These are phyloP conservation scores for Dendrobium chrysotoxum DNA, from an alignment of 106 monocot genomes.

Conservation along the genomic window DNA sequence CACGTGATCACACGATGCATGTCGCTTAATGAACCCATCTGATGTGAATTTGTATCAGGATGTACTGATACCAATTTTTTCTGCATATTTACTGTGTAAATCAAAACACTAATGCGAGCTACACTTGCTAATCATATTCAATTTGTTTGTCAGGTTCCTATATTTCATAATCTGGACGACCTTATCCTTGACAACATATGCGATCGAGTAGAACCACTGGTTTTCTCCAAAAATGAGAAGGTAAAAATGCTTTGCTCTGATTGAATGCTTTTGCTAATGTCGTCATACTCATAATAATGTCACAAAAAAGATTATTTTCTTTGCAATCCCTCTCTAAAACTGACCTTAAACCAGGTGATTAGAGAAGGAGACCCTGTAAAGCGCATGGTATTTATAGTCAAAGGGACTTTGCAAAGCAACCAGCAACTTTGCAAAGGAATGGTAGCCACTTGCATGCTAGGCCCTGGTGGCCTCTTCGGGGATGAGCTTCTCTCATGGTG, in stretches of 20 bases:
- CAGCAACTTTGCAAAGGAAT: slow-evolving; percentile 59
- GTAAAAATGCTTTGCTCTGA: slow-evolving; percentile 16
- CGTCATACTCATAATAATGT: background rate
- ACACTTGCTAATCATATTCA: background rate
- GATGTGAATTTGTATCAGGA: too few relatives aligned
- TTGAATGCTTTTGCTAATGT: too few relatives aligned
- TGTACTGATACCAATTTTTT: too few relatives aligned
- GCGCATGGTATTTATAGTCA: slow-evolving; percentile 68
- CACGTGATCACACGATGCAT: too few relatives aligned
- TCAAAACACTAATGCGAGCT: too few relatives aligned
- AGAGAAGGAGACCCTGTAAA: slow-evolving; percentile 90
- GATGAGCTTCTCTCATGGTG: slow-evolving; percentile 97
- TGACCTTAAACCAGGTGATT: slow-evolving; percentile 44
- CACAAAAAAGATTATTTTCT: background rate
- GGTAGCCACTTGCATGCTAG: slow-evolving; percentile 60
- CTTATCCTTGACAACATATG: slow-evolving; percentile 94
- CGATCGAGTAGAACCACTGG: slow-evolving; percentile 62
- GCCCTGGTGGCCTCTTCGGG: slow-evolving; percentile 68
- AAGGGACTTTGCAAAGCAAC: slow-evolving; percentile 51
- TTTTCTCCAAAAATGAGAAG: slow-evolving; percentile 89
- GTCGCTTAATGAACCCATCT: too few relatives aligned
- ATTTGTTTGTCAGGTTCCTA: slow-evolving; percentile 50
- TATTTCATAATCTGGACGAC: slow-evolving; percentile 83
- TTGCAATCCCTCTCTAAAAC: background rate
- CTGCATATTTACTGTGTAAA: too few relatives aligned